These are phyloP conservation scores for Lactarius indigo DNA, from an alignment of 768 basidiomycete species.

Conservation along the genomic window DNA sequence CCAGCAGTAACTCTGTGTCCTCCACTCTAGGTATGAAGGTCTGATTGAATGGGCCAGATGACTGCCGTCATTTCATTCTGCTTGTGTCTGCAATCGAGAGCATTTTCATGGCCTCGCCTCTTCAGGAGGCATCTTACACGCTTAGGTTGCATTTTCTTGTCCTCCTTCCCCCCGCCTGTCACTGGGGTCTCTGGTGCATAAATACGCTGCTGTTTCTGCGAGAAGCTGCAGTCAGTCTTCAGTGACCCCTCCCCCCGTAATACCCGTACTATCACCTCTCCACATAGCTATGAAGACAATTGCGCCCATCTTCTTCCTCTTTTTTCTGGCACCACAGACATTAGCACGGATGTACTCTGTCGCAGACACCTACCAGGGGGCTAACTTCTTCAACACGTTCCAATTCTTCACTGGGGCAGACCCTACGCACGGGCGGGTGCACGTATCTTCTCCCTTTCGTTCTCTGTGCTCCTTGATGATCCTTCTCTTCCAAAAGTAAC, in stretches of 20 bases:
- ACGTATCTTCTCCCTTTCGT: not conserved
- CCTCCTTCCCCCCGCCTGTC: not conserved
- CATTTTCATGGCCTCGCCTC: not conserved
- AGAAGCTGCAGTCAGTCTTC: not conserved
- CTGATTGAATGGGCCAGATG: not conserved
- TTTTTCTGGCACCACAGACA: not conserved
- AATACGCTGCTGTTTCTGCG: not conserved
- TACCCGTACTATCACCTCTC: not conserved
- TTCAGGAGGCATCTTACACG: not conserved
- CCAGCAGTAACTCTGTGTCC: not conserved
- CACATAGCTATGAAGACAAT: not conserved
- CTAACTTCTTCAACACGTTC: constrained; percentile 15
- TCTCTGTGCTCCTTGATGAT: not conserved
- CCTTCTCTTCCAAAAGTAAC: constrained; percentile 6
- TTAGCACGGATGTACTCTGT: constrained; percentile 8
- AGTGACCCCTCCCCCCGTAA: not conserved
- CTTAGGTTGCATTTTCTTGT: not conserved
- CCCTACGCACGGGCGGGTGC: constrained; percentile 23
- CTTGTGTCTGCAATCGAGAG: not conserved
- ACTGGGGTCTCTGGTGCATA: not conserved
- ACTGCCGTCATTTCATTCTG: not conserved
- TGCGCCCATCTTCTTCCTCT: not conserved
- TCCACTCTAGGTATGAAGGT: not conserved
- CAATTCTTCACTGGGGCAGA: constrained; percentile 18
- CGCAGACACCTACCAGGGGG: constrained; percentile 15